Evolutionary conservation across 495 filamentous ascomycete species (phyloP), one percentile per base, ranked within the genome.

Genomic region (Penicillium egyptiacum): DNA sequence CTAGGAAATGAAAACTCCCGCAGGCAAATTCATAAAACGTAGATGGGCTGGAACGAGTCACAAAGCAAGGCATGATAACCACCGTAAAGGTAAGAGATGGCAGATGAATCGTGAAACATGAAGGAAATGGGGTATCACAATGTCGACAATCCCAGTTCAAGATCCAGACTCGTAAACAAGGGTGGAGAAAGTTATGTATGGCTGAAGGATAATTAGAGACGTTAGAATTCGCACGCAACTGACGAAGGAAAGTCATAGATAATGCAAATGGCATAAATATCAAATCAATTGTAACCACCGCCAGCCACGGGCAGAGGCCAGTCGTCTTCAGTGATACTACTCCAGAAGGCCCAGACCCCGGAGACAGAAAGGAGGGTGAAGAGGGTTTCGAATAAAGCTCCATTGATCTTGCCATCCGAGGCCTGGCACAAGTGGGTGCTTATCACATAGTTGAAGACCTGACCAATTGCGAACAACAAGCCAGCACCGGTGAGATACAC

Each of bases 321-420:
- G 76, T 97, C 93, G 66, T 99, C 94, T 75, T 99, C 94, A 5
- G 94, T 99, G 65, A 99, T 99, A 77, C 91, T 96, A 40, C 90
- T 93, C 94, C 95, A 98, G 79, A 99, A 99, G 59, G 88, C 66
- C 93, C 93, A 99, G 47, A 96, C 66, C 72, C 81, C 83, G 14
- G 88, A 81, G 8, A 98, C 91, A 2, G 92, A 79, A 14, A 91
- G 71, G 0, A 97, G 76, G 0, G 91, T 97, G 76, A 98, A 97
- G 17, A 96, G 77, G 0, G 93, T 97, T 71, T 96, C 86, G 70
- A 99, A 99, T 3, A 98, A 69, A 12, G 92, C 85, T 44, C 94
- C 94, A 66, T 99, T 91, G 64, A 99, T 96, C 66, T 88, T 92
- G 60, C 90, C 89, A 20, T 73, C 63, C 0, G 90, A 89, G 22